Base-by-base conservation (phyloP, 768 basidiomycete species). In the Boletus sp. region DNA sequence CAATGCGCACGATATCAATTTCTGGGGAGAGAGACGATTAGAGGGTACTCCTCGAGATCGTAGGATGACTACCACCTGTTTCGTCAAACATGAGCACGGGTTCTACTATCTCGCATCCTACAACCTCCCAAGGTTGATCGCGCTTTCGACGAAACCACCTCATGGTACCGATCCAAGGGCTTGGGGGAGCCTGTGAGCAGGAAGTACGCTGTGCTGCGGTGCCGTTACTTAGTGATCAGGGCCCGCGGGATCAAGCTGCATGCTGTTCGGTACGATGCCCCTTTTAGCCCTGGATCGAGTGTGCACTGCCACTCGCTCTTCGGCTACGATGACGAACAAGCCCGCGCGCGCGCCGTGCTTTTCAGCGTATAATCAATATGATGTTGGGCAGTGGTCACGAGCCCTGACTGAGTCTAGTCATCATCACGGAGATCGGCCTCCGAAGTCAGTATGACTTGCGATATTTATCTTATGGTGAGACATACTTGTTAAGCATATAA, bases 101-200 rank as follows among this genome's bases (percentile, higher is more conserved):
- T 43, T 83, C 79, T 46, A 91, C 81, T 32, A 74, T 70, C 63
- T 79, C 81, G 64, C 77, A 82, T 54, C 83, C 83, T 29, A 90
- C 84, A 39, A 90, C 88, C 72, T 91, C 89, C 89, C 89, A 91
- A 35, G 87, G 81, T 9, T 72, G 72, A 63, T 85, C 81, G 49
- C 47, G 53, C 57, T 76, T 80, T 55, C 82, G 77, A 56, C 81
- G 78, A 60, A 86, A 79, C 57, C 72, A 72, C 64, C 66, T 64
- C 66, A 71, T 70, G 50, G 50, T 19, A 43, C 42, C 55, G 54
- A 59, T 39, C 41, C 45, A 57, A 63, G 52, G 51, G 47, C 53
- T 57, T 46, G 32, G 52, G 62, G 37, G 56, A 56, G 61, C 60
- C 43, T 54, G 54, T 59, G 54, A 60, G 49, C 5, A 44, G 50